Evolutionary conservation across 2,329 filamentous ascomycete species (phyloP).

Genomic region (Sporothrix phasma): DNA sequence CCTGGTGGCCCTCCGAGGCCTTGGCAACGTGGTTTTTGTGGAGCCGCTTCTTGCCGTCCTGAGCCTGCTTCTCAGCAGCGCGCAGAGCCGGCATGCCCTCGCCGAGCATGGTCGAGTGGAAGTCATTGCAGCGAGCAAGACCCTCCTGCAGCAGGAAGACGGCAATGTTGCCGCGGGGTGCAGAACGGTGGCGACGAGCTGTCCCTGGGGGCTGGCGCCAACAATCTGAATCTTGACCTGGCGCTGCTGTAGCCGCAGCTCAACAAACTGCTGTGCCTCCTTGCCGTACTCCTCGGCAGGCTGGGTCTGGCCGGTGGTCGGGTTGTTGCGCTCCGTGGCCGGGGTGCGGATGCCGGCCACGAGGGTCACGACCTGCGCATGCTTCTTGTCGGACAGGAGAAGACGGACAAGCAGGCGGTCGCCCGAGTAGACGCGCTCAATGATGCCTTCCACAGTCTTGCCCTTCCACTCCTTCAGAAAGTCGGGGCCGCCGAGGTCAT

Average conservation of each 20-base stretch:
- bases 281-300: constrained; percentile 83
- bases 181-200: constrained; percentile 77
- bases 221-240: constrained; percentile 74
- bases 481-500: constrained; percentile 69
- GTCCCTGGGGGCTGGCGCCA: constrained; percentile 79
- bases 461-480: constrained; percentile 81
- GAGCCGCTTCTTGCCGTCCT: constrained; percentile 63
- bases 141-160: constrained; percentile 84
- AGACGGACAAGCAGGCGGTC: constrained; percentile 82
- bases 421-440: constrained; percentile 85
- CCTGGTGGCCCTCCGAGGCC: constrained; percentile 53
- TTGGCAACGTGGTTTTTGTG: constrained; percentile 75
- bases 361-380: constrained; percentile 79
- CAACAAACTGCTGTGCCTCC: constrained; percentile 80
- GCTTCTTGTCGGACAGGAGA: constrained; percentile 69
- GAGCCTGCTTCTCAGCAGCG: constrained; percentile 77
- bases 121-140: constrained; percentile 85
- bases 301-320: constrained; percentile 68
- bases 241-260: constrained; percentile 75
- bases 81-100: constrained; percentile 77
- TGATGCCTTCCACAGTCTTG: constrained; percentile 70
- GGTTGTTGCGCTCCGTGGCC: constrained; percentile 74
- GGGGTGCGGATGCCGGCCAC: constrained; percentile 84
- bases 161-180: constrained; percentile 91
- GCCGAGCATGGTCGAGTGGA: constrained; percentile 87